Conservation (phyloP, 306 rosid genomes). For the Heteromeles arbutifolia region DNA sequence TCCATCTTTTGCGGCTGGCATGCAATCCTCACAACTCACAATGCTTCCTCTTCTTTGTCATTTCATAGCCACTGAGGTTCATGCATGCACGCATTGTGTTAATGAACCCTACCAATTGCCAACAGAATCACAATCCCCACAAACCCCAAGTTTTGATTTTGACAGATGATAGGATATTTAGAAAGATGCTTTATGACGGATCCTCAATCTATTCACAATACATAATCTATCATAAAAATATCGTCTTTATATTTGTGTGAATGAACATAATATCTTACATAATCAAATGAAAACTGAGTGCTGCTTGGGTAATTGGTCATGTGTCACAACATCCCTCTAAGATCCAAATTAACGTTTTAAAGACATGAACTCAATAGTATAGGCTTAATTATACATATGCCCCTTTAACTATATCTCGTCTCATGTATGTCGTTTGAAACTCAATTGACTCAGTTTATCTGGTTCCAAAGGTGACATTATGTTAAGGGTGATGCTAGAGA, state of each 20-base stretch:
- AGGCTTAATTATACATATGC: too few relatives aligned
- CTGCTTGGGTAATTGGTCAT: too few relatives aligned
- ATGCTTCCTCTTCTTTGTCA: not conserved
- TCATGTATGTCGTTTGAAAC: too few relatives aligned
- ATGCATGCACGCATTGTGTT: constrained; percentile 1
- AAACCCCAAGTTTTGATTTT: not conserved
- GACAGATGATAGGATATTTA: too few relatives aligned
- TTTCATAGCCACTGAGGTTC: not conserved
- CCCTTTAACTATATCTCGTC: not conserved
- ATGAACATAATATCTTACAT: too few relatives aligned
- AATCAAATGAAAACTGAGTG: too few relatives aligned
- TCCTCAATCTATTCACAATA: too few relatives aligned
- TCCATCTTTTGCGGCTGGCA: constrained; percentile 33
- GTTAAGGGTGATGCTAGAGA: too few relatives aligned
- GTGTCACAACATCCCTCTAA: too few relatives aligned
- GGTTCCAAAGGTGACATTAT: rapidly evolving
- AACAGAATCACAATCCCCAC: not conserved
- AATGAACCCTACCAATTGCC: not conserved
- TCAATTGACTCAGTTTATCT: not conserved
- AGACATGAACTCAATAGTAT: too few relatives aligned
- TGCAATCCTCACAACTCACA: constrained; percentile 8
- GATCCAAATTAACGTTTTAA: too few relatives aligned
- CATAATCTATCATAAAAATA: rapidly evolving
- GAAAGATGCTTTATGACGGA: too few relatives aligned
- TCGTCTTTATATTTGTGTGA: not conserved